Evolutionary conservation across 2,329 filamentous ascomycete species (phyloP).

Genomic region (Monilinia aucupariae): DNA sequence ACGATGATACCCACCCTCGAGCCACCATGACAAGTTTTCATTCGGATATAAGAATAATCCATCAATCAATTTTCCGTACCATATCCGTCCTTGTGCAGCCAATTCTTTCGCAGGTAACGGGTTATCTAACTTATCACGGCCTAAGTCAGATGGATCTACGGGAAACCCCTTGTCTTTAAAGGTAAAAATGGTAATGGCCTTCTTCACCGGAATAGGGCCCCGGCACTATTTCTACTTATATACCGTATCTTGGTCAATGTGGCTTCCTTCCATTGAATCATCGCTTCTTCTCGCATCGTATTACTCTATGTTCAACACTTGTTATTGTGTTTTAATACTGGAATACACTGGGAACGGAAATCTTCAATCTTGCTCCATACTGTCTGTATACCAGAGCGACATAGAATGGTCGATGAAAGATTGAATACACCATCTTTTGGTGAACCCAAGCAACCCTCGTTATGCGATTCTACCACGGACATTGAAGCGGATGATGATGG

Average conservation of each 20-base stretch:
- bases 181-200: neutral
- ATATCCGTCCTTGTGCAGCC: constrained; percentile 7
- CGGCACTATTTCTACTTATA: neutral
- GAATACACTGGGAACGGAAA: neutral
- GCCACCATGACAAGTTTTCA: neutral
- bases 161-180: neutral
- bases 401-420: constrained; percentile 23
- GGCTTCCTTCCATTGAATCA: neutral
- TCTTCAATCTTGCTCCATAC: neutral
- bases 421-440: constrained; percentile 20
- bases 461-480: constrained; percentile 14
- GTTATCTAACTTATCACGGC: constrained; percentile 13
- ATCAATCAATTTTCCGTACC: neutral
- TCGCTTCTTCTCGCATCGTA: neutral
- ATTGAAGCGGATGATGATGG: constrained; percentile 11
- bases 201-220: neutral
- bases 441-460: constrained; percentile 19
- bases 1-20: too few species aligned
- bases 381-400: neutral
- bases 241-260: neutral
- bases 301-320: neutral
- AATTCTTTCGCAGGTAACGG: neutral
- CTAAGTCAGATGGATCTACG: constrained; percentile 1
- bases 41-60: constrained; percentile 6
- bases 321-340: neutral